Evolutionary conservation across 2,329 filamentous ascomycete genomes (phyloP).

Genomic region (Xylariaceae sp.): DNA sequence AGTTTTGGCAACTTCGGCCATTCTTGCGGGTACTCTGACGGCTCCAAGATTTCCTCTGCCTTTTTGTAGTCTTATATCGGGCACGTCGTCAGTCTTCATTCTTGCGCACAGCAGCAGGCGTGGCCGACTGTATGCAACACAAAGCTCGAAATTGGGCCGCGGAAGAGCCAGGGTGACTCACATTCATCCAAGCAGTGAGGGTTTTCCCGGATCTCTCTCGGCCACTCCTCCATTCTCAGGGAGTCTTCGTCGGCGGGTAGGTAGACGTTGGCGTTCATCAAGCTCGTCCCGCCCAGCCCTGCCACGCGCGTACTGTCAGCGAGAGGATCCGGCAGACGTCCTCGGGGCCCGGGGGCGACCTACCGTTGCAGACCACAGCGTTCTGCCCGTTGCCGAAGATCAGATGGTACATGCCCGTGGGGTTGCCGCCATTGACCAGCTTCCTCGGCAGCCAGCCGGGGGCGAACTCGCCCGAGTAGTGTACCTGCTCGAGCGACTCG

Average conservation of each 20-base stretch:
- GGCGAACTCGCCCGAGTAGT: constrained; percentile 47
- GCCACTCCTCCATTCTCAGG: constrained; percentile 49
- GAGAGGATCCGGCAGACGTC: too few species aligned
- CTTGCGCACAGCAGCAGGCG: too few species aligned
- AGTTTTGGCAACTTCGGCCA: constrained; percentile 53
- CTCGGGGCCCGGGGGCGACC: constrained; percentile 9
- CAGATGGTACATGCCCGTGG: constrained; percentile 56
- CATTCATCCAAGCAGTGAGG: constrained; percentile 38
- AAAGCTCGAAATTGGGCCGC: too few species aligned
- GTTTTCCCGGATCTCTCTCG: constrained; percentile 43
- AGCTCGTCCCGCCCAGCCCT: constrained; percentile 57
- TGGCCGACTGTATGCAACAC: too few species aligned
- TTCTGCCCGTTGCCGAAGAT: constrained; percentile 57
- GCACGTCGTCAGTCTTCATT: neutral
- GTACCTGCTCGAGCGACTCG: constrained; percentile 44
- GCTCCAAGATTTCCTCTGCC: constrained; percentile 50
- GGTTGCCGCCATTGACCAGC: constrained; percentile 40
- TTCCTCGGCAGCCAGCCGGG: constrained; percentile 34
- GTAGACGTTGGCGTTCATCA: constrained; percentile 63
- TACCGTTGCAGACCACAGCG: constrained; percentile 51
- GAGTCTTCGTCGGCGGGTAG: constrained; percentile 50
- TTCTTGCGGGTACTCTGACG: constrained; percentile 47
- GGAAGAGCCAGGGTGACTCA: too few species aligned
- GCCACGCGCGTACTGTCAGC: constrained; percentile 3
- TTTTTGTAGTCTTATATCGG: constrained; percentile 46